phyloP scores from a whole-genome alignment of 768 basidiomycete genomes.

The Suillus alpinus region DNA sequence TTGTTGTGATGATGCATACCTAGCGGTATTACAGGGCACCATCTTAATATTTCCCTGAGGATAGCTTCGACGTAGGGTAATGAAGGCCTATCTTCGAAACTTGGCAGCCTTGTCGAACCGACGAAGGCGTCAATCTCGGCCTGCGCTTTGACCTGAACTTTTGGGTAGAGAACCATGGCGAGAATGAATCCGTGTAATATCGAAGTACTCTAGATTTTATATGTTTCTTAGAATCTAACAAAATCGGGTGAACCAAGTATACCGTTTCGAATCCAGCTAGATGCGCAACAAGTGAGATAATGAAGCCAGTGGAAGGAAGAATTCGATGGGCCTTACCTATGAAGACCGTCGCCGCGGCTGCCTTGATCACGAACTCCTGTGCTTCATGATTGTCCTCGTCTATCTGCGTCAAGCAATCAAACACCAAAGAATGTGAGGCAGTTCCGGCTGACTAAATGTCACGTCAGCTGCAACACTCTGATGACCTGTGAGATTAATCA shows the following conservation, averaged over 20 bases:
- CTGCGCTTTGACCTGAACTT: constrained; percentile 23
- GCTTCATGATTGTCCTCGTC: background rate
- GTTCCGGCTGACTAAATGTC: constrained; percentile 16
- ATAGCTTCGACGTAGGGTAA: constrained; percentile 25
- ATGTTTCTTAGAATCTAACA: background rate
- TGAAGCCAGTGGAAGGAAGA: background rate
- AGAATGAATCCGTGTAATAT: constrained; percentile 17
- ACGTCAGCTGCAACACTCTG: background rate
- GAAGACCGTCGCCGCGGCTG: constrained; percentile 19
- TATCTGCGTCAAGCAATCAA: constrained; percentile 12
- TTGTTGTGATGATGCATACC: constrained; percentile 7
- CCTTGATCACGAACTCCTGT: constrained; percentile 21
- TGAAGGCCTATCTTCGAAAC: constrained; percentile 15
- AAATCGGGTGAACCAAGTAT: background rate
- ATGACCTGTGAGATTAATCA: background rate
- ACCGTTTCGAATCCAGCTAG: constrained; percentile 1
- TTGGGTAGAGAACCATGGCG: constrained; percentile 18
- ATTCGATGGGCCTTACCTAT: constrained; percentile 14
- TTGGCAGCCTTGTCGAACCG: constrained; percentile 19
- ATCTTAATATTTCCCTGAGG: constrained; percentile 20
- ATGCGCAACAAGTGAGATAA: background rate
- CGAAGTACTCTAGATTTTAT: constrained; percentile 11
- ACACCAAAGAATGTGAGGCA: constrained; percentile 24
- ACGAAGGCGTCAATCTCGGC: constrained; percentile 18
- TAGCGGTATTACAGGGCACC: constrained; percentile 22